Conservation (phyloP, 1,284 basidiomycete genomes). For the Bjerkandera adusta region DNA sequence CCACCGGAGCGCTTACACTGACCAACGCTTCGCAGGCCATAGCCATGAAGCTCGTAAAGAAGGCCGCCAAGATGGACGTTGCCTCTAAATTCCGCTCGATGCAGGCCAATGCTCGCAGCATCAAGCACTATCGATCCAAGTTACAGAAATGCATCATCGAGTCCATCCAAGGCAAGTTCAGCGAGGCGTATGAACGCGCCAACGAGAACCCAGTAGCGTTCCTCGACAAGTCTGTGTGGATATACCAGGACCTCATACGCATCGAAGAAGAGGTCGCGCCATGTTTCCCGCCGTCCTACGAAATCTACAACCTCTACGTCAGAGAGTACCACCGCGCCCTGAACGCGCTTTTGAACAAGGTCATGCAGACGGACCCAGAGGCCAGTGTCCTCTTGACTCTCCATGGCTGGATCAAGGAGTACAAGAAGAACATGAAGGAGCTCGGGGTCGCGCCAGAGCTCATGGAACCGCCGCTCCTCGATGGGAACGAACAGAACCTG, state of each 20-base stretch:
- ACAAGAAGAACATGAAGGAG: slow-evolving; percentile 94
- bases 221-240: slow-evolving; percentile 82
- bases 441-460: slow-evolving; percentile 80
- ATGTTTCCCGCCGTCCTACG: slow-evolving; percentile 92
- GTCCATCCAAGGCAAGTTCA: slow-evolving; percentile 76
- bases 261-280: slow-evolving; percentile 86
- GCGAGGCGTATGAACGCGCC: slow-evolving; percentile 63
- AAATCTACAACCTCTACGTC: slow-evolving; percentile 83
- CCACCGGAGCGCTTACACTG: background rate
- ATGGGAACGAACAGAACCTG: slow-evolving; percentile 89
- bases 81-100: slow-evolving; percentile 89
- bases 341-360: slow-evolving; percentile 70
- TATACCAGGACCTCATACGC: slow-evolving; percentile 92
- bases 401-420: slow-evolving; percentile 94
- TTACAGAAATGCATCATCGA: slow-evolving; percentile 80
- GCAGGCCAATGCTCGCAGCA: slow-evolving; percentile 89
- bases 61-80: slow-evolving; percentile 85
- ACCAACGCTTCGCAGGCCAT: slow-evolving; percentile 58
- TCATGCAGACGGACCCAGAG: slow-evolving; percentile 79
- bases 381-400: slow-evolving; percentile 85
- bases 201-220: slow-evolving; percentile 70
- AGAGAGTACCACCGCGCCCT: slow-evolving; percentile 93
- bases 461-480: slow-evolving; percentile 87
- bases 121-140: slow-evolving; percentile 96
- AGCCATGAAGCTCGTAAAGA: slow-evolving; percentile 92